These are phyloP conservation scores for Komagataella pseudopastoris DNA, from an alignment of 805 yeast species.

Conservation along the genomic window DNA sequence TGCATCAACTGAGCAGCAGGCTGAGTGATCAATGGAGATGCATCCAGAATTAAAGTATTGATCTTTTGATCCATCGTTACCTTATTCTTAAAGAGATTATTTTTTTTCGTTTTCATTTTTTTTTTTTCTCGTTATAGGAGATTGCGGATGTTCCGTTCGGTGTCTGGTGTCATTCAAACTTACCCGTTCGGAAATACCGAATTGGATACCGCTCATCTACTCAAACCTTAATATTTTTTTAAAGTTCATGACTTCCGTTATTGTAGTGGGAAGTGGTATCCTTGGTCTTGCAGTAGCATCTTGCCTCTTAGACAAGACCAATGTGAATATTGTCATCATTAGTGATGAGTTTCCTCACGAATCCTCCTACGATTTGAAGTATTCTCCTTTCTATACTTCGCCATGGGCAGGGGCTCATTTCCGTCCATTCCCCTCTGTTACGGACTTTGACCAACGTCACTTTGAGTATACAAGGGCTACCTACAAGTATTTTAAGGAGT, in stretches of 20 bases:
- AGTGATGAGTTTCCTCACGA: conserved; percentile 26
- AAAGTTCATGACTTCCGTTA: conserved; percentile 8
- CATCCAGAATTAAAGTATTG: conserved; percentile 69
- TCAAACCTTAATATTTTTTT: no score
- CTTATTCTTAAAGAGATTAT: neutral
- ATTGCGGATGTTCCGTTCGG: neutral
- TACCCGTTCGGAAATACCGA: neutral
- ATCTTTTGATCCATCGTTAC: conserved; percentile 7
- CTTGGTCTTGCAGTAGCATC: conserved; percentile 43
- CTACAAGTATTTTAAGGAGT: neutral
- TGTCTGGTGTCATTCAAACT: neutral
- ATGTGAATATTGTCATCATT: conserved; percentile 25
- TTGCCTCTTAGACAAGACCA: conserved; percentile 23
- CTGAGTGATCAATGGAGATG: conserved; percentile 88
- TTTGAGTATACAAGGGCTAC: conserved; percentile 18
- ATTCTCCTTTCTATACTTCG: conserved; percentile 27
- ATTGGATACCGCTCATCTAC: neutral
- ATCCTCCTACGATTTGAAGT: conserved; percentile 7
- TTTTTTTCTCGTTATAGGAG: neutral
- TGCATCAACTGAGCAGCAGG: conserved; percentile 60
- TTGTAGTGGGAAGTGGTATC: conserved; percentile 46
- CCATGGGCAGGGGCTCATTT: conserved; percentile 80
- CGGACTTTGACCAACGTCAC: conserved; percentile 15
- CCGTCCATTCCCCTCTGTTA: conserved; percentile 42
- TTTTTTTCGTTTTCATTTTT: neutral